Conservation (phyloP, 768 basidiomycete species). For the Rhodotorula kratochvilovae region DNA sequence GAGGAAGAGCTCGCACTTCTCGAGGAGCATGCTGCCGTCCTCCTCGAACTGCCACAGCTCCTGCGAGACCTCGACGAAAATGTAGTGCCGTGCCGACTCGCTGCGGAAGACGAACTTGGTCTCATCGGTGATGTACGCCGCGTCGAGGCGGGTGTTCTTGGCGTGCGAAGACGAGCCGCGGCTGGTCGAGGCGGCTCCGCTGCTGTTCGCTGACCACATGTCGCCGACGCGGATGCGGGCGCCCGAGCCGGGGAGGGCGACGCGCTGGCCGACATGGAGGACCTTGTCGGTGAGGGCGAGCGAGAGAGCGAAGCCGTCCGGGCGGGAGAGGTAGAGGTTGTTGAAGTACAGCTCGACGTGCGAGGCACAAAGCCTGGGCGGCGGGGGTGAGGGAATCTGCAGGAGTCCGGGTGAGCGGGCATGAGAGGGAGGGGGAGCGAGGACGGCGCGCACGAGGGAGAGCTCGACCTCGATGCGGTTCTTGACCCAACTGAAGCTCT, state of each 20-base stretch:
- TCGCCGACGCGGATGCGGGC: conserved; percentile 69
- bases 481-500: conserved; percentile 60
- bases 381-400: conserved; percentile 37
- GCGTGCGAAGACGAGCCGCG: not conserved
- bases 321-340: conserved; percentile 68
- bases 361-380: conserved; percentile 57
- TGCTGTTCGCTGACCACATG: conserved; percentile 63
- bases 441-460: conserved; percentile 57
- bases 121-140: conserved; percentile 70
- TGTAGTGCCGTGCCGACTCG: conserved; percentile 81
- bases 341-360: conserved; percentile 87
- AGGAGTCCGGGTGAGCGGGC: not conserved
- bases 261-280: conserved; percentile 75
- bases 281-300: conserved; percentile 74
- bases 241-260: conserved; percentile 75
- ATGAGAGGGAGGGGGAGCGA: not conserved
- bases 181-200: conserved; percentile 49
- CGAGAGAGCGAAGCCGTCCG: conserved; percentile 94
- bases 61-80: conserved; percentile 92
- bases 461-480: conserved; percentile 68
- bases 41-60: conserved; percentile 96
- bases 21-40: conserved; percentile 78
- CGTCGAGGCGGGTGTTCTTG: conserved; percentile 42
- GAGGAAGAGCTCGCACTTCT: conserved; percentile 94
- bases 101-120: conserved; percentile 87